Percentiles rank a stretch among this genome's conserved stretches.
These are phyloP conservation scores for Eucalyptus cloeziana DNA, from an alignment of 345 rosid species.

Conservation along the genomic window DNA sequence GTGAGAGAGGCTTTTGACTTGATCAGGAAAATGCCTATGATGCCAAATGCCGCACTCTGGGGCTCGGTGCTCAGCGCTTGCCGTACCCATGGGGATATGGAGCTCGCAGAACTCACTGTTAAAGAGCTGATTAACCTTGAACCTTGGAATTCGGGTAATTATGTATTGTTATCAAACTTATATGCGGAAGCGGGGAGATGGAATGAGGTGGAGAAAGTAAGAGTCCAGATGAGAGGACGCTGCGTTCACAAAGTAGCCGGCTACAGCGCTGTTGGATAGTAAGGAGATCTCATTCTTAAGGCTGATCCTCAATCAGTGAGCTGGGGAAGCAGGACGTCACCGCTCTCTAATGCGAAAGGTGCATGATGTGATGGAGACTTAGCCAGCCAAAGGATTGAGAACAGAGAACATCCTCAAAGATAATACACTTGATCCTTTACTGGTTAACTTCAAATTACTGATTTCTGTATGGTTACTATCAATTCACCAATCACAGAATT, in stretches of 20 bases:
- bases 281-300: not conserved
- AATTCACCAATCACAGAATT: not conserved
- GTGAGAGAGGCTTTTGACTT: conserved; percentile 2
- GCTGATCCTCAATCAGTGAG: not conserved
- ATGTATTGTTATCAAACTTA: conserved; percentile 1
- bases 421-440: not conserved
- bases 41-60: not conserved
- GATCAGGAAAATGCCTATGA: not conserved
- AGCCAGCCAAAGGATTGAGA: not conserved
- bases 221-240: not conserved
- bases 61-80: conserved; percentile 4
- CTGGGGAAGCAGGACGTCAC: not conserved
- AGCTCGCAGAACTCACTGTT: not conserved
- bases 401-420: not conserved
- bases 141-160: not conserved
- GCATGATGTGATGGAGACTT: not conserved
- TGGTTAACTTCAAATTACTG: not conserved
- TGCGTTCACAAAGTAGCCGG: not conserved
- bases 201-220: not conserved
- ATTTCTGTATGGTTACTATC: not conserved
- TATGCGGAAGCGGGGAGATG: conserved; percentile 3
- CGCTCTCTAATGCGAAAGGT: not conserved
- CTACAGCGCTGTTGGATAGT: not conserved
- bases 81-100: not conserved
- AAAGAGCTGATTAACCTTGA: conserved; percentile 4